Percentiles rank a stretch among this genome's conserved stretches.
Conservation (phyloP, 2,329 filamentous ascomycete species). For the Coleophoma cylindrospora region DNA sequence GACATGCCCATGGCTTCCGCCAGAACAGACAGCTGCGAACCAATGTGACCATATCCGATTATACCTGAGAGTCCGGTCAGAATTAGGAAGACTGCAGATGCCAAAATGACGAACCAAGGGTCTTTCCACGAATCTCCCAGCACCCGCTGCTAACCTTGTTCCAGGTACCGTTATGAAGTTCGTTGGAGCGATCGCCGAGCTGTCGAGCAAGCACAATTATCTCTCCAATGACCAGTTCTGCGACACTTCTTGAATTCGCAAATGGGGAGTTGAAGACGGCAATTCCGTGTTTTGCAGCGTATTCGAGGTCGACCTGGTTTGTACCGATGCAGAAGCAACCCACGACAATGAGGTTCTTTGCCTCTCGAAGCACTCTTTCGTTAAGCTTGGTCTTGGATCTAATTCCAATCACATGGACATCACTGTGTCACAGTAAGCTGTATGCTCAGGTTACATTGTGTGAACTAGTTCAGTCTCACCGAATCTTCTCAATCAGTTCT, state of each 20-base stretch:
- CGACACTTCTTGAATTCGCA: slow-evolving; percentile 94
- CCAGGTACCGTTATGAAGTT: slow-evolving; percentile 93
- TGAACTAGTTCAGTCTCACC: slow-evolving; percentile 43
- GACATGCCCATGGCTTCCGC: slow-evolving; percentile 98
- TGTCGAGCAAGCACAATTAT: slow-evolving; percentile 91
- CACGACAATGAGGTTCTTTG: slow-evolving; percentile 90
- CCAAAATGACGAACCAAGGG: slow-evolving; percentile 56
- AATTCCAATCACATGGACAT: slow-evolving; percentile 96
- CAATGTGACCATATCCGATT: slow-evolving; percentile 95
- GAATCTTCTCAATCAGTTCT: slow-evolving; percentile 94
- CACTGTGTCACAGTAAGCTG: slow-evolving; percentile 41
- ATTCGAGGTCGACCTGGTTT: slow-evolving; percentile 87
- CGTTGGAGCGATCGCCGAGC: slow-evolving; percentile 85
- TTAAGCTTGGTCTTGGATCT: slow-evolving; percentile 96
- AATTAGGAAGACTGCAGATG: not conserved
- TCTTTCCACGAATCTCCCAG: slow-evolving; percentile 98
- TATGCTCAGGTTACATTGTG: too few species aligned
- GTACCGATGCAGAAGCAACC: slow-evolving; percentile 99
- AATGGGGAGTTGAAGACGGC: slow-evolving; percentile 99
- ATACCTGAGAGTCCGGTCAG: slow-evolving; percentile 53
- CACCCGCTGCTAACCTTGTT: slow-evolving; percentile 96
- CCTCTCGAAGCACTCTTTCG: slow-evolving; percentile 76
- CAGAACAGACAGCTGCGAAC: slow-evolving; percentile 89
- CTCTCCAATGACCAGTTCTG: slow-evolving; percentile 90
- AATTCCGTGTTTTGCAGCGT: slow-evolving; percentile 78